Evolutionary conservation across 2,329 filamentous ascomycete genomes (phyloP).

Genomic region (Fusarium sp.): DNA sequence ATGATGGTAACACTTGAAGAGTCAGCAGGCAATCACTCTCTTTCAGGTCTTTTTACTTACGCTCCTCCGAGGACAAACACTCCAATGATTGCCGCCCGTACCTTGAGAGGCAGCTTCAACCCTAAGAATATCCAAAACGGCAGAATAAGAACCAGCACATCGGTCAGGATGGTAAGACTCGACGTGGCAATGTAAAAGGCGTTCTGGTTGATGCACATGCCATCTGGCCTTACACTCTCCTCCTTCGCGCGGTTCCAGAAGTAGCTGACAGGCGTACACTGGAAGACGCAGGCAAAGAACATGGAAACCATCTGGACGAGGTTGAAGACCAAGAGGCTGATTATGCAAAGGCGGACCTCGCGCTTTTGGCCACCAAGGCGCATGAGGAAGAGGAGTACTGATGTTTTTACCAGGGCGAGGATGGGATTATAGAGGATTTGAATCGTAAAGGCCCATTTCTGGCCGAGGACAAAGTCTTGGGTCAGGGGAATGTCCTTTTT

Average conservation of each 20-base stretch:
- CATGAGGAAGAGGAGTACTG: constrained; percentile 57
- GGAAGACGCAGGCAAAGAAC: constrained; percentile 54
- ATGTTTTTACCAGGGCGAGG: constrained; percentile 58
- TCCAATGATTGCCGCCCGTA: constrained; percentile 53
- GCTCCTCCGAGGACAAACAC: constrained; percentile 54
- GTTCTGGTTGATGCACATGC: constrained; percentile 49
- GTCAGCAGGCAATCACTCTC: neutral
- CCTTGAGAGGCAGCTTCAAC: constrained; percentile 52
- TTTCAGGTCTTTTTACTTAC: constrained; percentile 43
- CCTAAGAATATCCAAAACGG: constrained; percentile 56
- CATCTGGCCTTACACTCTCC: constrained; percentile 11
- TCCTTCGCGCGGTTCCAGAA: constrained; percentile 16
- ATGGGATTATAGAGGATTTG: constrained; percentile 60
- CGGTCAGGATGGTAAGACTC: constrained; percentile 55
- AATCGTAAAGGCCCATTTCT: constrained; percentile 53
- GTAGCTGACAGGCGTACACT: constrained; percentile 50
- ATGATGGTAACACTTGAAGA: constrained; percentile 47
- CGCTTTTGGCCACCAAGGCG: constrained; percentile 53
- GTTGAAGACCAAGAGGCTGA: constrained; percentile 51
- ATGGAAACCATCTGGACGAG: constrained; percentile 49
- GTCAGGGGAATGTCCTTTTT: constrained; percentile 48
- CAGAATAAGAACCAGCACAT: constrained; percentile 53
- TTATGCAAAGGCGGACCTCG: constrained; percentile 43
- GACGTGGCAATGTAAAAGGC: constrained; percentile 50
- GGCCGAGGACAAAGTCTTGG: constrained; percentile 33